phyloP scores from a whole-genome alignment of 306 rosid genomes.

The Vigna angularis region DNA sequence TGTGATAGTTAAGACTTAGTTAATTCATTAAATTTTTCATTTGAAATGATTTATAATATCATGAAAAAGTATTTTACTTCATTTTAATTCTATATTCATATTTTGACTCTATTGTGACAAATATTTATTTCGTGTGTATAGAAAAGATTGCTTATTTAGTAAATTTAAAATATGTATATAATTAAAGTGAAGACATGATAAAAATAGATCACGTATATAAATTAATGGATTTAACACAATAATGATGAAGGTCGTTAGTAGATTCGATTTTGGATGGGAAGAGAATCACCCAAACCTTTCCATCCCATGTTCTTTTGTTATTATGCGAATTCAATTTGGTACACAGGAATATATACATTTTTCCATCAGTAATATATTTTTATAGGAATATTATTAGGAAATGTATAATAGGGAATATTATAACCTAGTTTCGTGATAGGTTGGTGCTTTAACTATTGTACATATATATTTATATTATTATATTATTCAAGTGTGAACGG shows the following conservation, averaged over 20 bases:
- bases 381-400: conserved; percentile 34
- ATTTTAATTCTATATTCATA: too few species aligned
- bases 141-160: too few species aligned
- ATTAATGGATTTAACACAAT: conserved; percentile 1
- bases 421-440: conserved; percentile 28
- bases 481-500: not conserved
- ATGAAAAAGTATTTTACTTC: too few species aligned
- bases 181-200: not conserved
- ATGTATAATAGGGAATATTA: not conserved
- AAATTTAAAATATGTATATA: not conserved
- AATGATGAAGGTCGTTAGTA: not conserved
- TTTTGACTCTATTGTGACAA: too few species aligned
- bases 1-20: too few species aligned
- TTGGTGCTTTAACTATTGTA: conserved; percentile 34
- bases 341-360: conserved; percentile 16
- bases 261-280: conserved; percentile 24
- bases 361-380: not conserved
- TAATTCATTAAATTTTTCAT: too few species aligned
- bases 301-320: conserved; percentile 9
- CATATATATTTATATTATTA: not conserved
- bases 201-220: conserved; percentile 8
- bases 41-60: too few species aligned
- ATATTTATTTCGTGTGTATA: too few species aligned
- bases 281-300: conserved; percentile 10
- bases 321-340: conserved; percentile 4